Evolutionary conservation across 352 stramenopile genomes (phyloP).

Genomic region (Pythium scleroteichum): DNA sequence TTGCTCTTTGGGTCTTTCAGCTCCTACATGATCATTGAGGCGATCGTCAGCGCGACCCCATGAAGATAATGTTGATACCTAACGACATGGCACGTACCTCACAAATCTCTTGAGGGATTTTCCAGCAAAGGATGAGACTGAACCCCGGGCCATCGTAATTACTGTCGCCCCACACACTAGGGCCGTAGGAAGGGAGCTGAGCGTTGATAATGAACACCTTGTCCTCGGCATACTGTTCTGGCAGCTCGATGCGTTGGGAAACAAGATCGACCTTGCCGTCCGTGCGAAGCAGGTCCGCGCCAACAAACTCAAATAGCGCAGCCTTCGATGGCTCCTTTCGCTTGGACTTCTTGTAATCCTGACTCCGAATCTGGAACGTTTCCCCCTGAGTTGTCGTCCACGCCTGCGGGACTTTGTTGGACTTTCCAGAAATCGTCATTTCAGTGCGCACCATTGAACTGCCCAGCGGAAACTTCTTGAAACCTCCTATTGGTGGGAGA

Average conservation of each 20-base stretch:
- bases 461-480: slow-evolving; percentile 54
- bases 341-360: slow-evolving; percentile 82
- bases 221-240: slow-evolving; percentile 48
- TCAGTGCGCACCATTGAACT: slow-evolving; percentile 55
- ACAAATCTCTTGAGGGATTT: slow-evolving; percentile 61
- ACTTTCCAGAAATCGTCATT: slow-evolving; percentile 46
- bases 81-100: slow-evolving; percentile 34
- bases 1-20: slow-evolving; percentile 59
- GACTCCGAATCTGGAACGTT: slow-evolving; percentile 68
- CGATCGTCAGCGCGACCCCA: background rate
- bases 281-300: slow-evolving; percentile 69
- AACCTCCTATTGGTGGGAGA: slow-evolving; percentile 8
- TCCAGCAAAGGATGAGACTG: slow-evolving; percentile 81
- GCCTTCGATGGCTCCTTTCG: slow-evolving; percentile 66
- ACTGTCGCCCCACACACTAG: slow-evolving; percentile 70
- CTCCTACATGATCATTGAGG: slow-evolving; percentile 34
- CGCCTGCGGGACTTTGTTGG: slow-evolving; percentile 55
- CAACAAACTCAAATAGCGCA: slow-evolving; percentile 80
- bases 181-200: slow-evolving; percentile 77
- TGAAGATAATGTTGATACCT: background rate
- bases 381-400: slow-evolving; percentile 53
- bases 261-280: slow-evolving; percentile 75
- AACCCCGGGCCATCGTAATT: slow-evolving; percentile 68
- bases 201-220: slow-evolving; percentile 83
- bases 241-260: slow-evolving; percentile 68